phyloP scores from a whole-genome alignment of 2,329 filamentous ascomycete species.

The Xylaria sp. region DNA sequence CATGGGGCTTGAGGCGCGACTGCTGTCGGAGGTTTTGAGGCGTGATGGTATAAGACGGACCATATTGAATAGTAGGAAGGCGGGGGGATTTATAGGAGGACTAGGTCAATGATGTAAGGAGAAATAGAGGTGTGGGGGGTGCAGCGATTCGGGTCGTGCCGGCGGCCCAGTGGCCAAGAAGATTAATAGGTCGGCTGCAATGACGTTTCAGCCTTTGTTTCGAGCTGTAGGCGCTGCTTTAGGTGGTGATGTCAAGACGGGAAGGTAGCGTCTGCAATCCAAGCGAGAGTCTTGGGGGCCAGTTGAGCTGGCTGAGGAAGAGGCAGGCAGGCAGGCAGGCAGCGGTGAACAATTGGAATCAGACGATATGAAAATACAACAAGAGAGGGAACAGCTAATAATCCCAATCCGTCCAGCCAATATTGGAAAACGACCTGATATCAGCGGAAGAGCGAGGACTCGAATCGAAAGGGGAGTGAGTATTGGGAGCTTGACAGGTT shows the following conservation, averaged over 20 bases:
- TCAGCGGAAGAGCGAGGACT: slow-evolving; percentile 8
- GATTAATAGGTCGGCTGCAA: slow-evolving; percentile 5
- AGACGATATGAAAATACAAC: slow-evolving; percentile 1
- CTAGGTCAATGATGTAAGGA: slow-evolving; percentile 24
- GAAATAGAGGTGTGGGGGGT: slow-evolving; percentile 23
- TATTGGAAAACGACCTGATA: neutral
- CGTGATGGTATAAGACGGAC: slow-evolving; percentile 68
- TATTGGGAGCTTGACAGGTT: slow-evolving; percentile 20
- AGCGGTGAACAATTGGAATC: neutral
- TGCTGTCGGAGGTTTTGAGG: slow-evolving; percentile 63
- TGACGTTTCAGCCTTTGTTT: slow-evolving; percentile 24
- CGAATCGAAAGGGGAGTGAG: neutral
- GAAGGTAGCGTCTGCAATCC: slow-evolving; percentile 5
- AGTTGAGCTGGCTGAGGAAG: neutral
- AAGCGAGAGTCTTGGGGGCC: slow-evolving; percentile 12
- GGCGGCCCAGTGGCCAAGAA: slow-evolving; percentile 15
- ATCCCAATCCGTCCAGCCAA: neutral
- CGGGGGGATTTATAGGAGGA: slow-evolving; percentile 21
- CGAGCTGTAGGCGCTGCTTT: slow-evolving; percentile 9
- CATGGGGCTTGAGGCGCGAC: slow-evolving; percentile 62
- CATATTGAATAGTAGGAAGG: slow-evolving; percentile 54
- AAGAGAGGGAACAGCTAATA: neutral
- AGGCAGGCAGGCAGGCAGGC: too few species aligned
- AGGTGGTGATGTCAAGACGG: slow-evolving; percentile 27
- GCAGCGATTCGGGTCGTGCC: slow-evolving; percentile 30